Percentiles rank a stretch among this genome's conserved stretches.
Conservation (phyloP, 768 basidiomycete species). For the Leccinellum albellum region DNA sequence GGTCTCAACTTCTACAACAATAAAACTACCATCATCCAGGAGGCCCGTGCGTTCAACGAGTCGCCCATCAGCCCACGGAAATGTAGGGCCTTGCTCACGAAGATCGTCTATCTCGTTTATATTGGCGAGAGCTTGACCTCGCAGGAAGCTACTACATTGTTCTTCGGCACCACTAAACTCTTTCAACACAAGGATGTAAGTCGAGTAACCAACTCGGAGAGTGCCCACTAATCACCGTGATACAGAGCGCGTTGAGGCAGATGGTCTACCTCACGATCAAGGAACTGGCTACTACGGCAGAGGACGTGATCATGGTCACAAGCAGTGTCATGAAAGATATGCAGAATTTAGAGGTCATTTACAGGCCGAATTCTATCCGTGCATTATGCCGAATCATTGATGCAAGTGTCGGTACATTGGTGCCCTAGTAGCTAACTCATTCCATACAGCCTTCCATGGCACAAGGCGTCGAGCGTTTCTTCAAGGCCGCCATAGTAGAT, state of each 20-base stretch:
- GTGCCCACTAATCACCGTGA: slow-evolving; percentile 5
- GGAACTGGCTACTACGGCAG: slow-evolving; percentile 90
- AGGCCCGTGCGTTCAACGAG: slow-evolving; percentile 98
- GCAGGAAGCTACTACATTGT: slow-evolving; percentile 95
- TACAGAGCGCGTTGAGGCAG: slow-evolving; percentile 88
- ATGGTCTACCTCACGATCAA: slow-evolving; percentile 99
- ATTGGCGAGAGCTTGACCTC: slow-evolving; percentile 92
- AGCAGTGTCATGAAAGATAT: slow-evolving; percentile 99
- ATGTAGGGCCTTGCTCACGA: slow-evolving; percentile 92
- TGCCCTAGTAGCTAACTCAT: slow-evolving; percentile 34
- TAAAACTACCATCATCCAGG: slow-evolving; percentile 97
- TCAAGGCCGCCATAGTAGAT: slow-evolving; percentile 99
- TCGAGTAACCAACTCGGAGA: slow-evolving; percentile 12
- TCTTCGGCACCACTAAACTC: slow-evolving; percentile 98
- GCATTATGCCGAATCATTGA: slow-evolving; percentile 96
- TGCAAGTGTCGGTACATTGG: slow-evolving; percentile 41
- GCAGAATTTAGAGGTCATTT: slow-evolving; percentile 99
- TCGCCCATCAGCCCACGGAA: slow-evolving; percentile 97
- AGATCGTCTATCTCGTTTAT: slow-evolving; percentile 95
- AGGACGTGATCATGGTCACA: slow-evolving; percentile 99
- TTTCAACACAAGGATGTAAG: slow-evolving; percentile 99
- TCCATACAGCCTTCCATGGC: slow-evolving; percentile 90
- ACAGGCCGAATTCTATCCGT: slow-evolving; percentile 95
- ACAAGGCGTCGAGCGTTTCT: slow-evolving; percentile 97
- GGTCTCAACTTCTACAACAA: slow-evolving; percentile 91